Percentiles rank a stretch among this genome's conserved stretches.
These are phyloP conservation scores for Chaetomium fimeti DNA, from an alignment of 495 filamentous ascomycete species.

Conservation along the genomic window DNA sequence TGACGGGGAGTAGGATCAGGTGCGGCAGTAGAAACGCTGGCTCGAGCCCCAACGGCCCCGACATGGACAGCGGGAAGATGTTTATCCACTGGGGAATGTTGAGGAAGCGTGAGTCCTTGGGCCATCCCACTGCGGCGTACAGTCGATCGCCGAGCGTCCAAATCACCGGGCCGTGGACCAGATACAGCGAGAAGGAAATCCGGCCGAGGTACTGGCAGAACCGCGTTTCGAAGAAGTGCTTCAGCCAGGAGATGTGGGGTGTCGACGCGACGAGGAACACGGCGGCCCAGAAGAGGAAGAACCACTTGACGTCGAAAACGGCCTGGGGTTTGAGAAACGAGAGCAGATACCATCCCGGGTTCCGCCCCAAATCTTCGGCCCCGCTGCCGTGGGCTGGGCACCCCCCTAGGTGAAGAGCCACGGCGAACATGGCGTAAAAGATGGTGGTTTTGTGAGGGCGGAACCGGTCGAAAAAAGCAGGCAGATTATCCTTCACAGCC, in stretches of 20 bases:
- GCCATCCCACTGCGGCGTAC: conserved; percentile 55
- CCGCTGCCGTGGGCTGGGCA: conserved; percentile 44
- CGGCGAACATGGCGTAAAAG: conserved; percentile 46
- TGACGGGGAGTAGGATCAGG: conserved; percentile 55
- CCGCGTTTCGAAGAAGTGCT: conserved; percentile 56
- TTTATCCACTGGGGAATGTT: conserved; percentile 48
- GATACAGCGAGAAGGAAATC: conserved; percentile 63
- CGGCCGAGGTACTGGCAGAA: conserved; percentile 64
- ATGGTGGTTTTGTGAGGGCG: conserved; percentile 45
- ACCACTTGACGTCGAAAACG: conserved; percentile 50
- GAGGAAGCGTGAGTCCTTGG: conserved; percentile 35
- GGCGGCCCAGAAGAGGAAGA: conserved; percentile 53
- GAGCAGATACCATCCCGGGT: conserved; percentile 47
- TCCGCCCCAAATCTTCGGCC: conserved; percentile 36
- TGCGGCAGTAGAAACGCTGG: conserved; percentile 53
- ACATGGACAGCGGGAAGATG: conserved; percentile 46
- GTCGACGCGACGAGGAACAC: conserved; percentile 54
- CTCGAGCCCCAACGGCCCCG: conserved; percentile 56
- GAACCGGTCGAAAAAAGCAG: conserved; percentile 36
- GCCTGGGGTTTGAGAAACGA: conserved; percentile 53
- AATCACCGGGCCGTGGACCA: conserved; percentile 62
- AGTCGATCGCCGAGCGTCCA: conserved; percentile 44
- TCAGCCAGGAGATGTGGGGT: conserved; percentile 44
- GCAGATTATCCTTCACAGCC: conserved; percentile 42
- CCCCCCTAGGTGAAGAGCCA: conserved; percentile 47